phyloP scores from a whole-genome alignment of 306 rosid species.

The Spatholobus suberectus region DNA sequence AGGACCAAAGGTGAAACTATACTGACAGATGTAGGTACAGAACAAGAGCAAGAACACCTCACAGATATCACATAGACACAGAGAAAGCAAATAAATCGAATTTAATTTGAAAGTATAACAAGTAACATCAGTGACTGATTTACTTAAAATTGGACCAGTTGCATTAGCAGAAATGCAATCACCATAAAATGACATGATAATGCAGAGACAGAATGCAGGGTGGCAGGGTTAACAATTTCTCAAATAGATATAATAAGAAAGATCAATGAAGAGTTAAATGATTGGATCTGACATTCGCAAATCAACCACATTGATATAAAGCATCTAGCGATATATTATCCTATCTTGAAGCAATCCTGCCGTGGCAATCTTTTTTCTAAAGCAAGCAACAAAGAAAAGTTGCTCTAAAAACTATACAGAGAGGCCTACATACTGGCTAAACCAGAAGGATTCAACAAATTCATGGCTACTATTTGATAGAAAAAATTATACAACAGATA shows the following conservation, averaged over 20 bases:
- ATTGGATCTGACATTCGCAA: background rate
- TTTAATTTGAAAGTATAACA: conserved; percentile 13
- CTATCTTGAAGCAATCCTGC: background rate
- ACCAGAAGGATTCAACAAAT: background rate
- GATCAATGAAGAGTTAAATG: background rate
- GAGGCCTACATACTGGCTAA: background rate
- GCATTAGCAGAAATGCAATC: background rate
- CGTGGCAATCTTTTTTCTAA: background rate
- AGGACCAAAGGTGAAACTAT: background rate
- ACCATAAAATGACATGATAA: background rate
- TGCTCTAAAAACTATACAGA: background rate
- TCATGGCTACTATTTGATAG: conserved; percentile 4
- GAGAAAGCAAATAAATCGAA: background rate
- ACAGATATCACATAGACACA: background rate
- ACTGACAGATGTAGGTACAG: background rate
- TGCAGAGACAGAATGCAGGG: background rate
- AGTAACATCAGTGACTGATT: background rate
- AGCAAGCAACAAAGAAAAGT: background rate
- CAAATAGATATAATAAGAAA: background rate
- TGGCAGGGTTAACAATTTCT: background rate
- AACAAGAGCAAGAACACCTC: background rate
- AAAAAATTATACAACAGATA: conserved; percentile 20
- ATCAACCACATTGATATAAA: background rate
- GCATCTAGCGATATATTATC: conserved; percentile 5
- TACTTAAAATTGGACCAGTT: background rate